Evolutionary conservation across 1,139 yeast species (phyloP).

Genomic region (Kazachstania sp.): DNA sequence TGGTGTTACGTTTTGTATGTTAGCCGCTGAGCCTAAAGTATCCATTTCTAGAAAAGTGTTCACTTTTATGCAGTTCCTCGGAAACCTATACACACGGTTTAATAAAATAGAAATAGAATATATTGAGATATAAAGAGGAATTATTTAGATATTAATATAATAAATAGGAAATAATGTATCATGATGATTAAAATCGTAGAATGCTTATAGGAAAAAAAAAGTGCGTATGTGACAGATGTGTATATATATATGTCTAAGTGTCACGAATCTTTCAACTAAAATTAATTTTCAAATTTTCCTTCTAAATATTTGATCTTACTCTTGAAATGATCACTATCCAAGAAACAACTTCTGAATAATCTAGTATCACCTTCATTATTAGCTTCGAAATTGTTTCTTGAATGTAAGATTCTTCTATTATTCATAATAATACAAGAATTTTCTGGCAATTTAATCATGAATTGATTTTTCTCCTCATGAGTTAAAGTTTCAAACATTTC

Average conservation of each 20-base stretch:
- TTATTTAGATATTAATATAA: background rate
- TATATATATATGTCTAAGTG: background rate
- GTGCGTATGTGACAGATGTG: background rate
- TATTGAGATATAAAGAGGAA: background rate
- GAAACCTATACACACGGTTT: too few relatives aligned
- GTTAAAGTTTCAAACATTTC: constrained; percentile 51
- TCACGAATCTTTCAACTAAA: background rate
- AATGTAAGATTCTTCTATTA: constrained; percentile 66
- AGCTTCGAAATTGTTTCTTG: constrained; percentile 49
- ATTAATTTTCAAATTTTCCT: constrained; percentile 10
- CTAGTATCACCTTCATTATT: constrained; percentile 40
- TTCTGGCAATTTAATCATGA: constrained; percentile 49
- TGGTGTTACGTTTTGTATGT: background rate
- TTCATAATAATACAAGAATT: constrained; percentile 64
- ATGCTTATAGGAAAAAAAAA: background rate
- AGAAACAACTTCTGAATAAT: constrained; percentile 73
- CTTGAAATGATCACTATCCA: constrained; percentile 64
- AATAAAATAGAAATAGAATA: background rate
- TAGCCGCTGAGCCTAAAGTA: background rate
- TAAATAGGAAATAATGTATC: too few relatives aligned
- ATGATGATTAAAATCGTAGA: too few relatives aligned
- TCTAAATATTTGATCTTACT: constrained; percentile 46
- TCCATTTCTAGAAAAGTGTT: too few relatives aligned
- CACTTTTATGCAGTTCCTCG: too few relatives aligned
- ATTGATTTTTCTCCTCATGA: constrained; percentile 48